These are phyloP conservation scores for Sonneratia alba DNA, from an alignment of 345 rosid genomes.

Conservation along the genomic window DNA sequence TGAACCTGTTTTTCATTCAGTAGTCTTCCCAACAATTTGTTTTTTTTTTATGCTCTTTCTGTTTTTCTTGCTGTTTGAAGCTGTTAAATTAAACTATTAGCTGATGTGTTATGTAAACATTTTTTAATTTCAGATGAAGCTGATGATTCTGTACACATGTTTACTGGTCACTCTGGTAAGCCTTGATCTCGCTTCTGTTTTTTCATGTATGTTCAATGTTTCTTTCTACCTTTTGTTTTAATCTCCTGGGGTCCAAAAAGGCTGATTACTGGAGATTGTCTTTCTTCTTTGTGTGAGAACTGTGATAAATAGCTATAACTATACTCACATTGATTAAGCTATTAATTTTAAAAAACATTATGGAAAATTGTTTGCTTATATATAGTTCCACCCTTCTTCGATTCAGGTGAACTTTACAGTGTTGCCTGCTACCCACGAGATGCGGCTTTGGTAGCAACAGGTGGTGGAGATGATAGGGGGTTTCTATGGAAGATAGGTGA, in stretches of 20 bases:
- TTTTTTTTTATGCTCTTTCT: no score
- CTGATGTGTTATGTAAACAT: not conserved
- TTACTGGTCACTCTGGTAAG: conserved; percentile 81
- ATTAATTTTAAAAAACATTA: not conserved
- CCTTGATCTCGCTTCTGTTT: not conserved
- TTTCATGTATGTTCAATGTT: not conserved
- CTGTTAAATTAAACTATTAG: no score
- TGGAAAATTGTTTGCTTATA: no score
- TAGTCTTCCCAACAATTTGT: no score
- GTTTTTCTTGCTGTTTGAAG: not conserved
- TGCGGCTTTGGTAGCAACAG: conserved; percentile 74
- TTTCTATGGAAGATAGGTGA: conserved; percentile 82
- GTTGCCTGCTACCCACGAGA: conserved; percentile 74
- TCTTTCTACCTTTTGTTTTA: no score
- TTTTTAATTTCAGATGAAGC: conserved; percentile 36
- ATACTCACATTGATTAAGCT: not conserved
- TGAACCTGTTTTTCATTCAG: no score
- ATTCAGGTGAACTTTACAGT: conserved; percentile 40
- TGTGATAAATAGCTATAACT: not conserved
- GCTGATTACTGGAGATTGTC: not conserved
- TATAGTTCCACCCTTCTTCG: no score
- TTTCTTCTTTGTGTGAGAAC: not conserved
- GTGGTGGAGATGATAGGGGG: conserved; percentile 81
- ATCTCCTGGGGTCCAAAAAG: not conserved
- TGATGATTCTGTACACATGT: conserved; percentile 83